Evolutionary conservation across 169 alveolate genomes (phyloP).

Genomic region (Eimeria praecox): DNA sequence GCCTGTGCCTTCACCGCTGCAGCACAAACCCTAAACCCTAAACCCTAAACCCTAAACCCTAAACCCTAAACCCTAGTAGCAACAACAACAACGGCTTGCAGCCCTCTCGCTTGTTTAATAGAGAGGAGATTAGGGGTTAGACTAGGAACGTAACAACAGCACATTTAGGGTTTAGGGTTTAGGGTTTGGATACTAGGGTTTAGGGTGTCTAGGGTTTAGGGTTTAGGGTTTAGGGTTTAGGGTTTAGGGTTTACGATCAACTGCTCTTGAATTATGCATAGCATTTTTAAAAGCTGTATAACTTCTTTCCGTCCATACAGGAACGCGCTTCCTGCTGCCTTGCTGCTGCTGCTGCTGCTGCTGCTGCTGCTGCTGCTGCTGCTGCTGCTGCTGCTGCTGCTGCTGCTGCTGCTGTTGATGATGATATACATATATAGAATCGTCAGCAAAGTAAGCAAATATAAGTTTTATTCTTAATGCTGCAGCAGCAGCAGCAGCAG

Average conservation of each 20-base stretch:
- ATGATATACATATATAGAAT: slow-evolving; percentile 9
- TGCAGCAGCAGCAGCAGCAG: slow-evolving; percentile 53
- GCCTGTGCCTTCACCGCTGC: slow-evolving; percentile 14
- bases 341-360: slow-evolving; percentile 66
- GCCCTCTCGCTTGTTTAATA: no score
- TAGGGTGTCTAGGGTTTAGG: slow-evolving; percentile 1
- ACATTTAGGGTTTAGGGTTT: no score
- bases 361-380: slow-evolving; percentile 77
- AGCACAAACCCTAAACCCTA: background rate
- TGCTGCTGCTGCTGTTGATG: slow-evolving; percentile 70
- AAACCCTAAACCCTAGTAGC: background rate
- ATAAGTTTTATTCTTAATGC: slow-evolving; percentile 40
- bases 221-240: slow-evolving; percentile 23
- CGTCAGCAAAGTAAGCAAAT: slow-evolving; percentile 63
- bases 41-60: background rate
- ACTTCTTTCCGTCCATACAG: slow-evolving; percentile 61
- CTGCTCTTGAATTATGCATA: slow-evolving; percentile 7
- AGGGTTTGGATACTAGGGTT: background rate
- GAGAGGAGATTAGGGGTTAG: no score
- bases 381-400: slow-evolving; percentile 42
- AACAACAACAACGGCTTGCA: background rate
- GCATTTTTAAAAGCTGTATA: slow-evolving; percentile 1
- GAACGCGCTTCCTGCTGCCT: background rate
- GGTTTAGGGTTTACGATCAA: slow-evolving; percentile 12
- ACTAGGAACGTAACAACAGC: no score